Conservation (phyloP, 148 eudicot species). For the Camellia sinensis region DNA sequence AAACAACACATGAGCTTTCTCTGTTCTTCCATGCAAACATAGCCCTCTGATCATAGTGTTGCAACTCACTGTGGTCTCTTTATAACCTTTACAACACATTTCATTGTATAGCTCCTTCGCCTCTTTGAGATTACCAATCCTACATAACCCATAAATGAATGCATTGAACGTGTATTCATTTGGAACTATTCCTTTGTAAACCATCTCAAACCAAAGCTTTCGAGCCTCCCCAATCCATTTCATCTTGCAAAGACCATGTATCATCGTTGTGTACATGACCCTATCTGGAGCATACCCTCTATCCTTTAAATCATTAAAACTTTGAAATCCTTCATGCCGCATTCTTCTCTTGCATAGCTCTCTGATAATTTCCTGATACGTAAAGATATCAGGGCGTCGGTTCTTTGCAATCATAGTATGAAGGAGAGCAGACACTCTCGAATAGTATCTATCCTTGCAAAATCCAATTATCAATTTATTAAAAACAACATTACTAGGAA, state of each 20-base stretch:
- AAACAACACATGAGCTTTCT: slow-evolving; percentile 54
- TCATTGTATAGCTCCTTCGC: slow-evolving; percentile 51
- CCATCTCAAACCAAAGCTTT: slow-evolving; percentile 73
- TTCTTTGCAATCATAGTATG: slow-evolving; percentile 66
- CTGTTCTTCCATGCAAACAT: slow-evolving; percentile 42
- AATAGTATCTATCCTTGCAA: slow-evolving; percentile 32
- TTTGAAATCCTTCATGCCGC: slow-evolving; percentile 48
- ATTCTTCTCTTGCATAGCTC: slow-evolving; percentile 47
- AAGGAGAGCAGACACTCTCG: slow-evolving; percentile 58
- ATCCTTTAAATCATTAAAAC: slow-evolving; percentile 59
- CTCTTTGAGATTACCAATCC: slow-evolving; percentile 31
- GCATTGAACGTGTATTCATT: slow-evolving; percentile 58
- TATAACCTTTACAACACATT: slow-evolving; percentile 60
- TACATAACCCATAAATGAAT: slow-evolving; percentile 51
- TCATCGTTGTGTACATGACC: slow-evolving; percentile 73
- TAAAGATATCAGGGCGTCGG: slow-evolving; percentile 43
- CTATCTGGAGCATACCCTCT: slow-evolving; percentile 68
- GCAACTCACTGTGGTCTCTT: slow-evolving; percentile 41
- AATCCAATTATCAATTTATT: slow-evolving; percentile 46
- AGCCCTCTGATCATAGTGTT: slow-evolving; percentile 59
- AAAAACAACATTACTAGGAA: slow-evolving; percentile 41
- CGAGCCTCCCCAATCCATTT: slow-evolving; percentile 50
- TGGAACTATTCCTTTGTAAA: slow-evolving; percentile 54
- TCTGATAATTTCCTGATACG: slow-evolving; percentile 59
- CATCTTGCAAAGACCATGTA: slow-evolving; percentile 57